Base-by-base conservation (phyloP, 208 protist species). In the Leishmania guyanensis region DNA sequence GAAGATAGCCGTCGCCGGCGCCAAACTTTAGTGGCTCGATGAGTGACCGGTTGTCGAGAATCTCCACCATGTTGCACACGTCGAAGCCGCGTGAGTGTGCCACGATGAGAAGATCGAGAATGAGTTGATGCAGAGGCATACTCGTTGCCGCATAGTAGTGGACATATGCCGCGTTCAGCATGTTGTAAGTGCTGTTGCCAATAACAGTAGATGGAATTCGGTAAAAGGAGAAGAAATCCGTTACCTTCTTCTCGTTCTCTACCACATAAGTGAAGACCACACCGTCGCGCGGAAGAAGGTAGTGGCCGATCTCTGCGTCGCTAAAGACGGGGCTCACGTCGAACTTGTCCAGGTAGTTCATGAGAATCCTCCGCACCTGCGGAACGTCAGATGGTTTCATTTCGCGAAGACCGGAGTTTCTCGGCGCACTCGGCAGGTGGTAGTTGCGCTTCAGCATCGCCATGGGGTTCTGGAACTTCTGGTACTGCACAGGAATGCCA, bases 61-160 rank as follows among this genome's bases (percentile, higher is more conserved):
- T 97, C 73, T 99, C 94, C 5, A 99, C 94, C 75, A 96, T 94
- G 91, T 99, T 99, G 89, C 99, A 99, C 20, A 99, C 99, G 87
- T 99, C 99, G 83, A 98, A 99, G 62, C 94, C 93, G 17, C 88
- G 79, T 46, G 90, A 84, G 58, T 93, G 85, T 1, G 98, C 98
- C 9, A 98, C 43, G 65, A 98, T 96, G 5, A 99, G 91, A 43
- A 96, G 85, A 75, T 99, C 98, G 8, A 83, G 86, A 72, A 99
- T 95, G 12, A 99, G 88, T 33, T 96, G 79, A 14, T 84, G 79
- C 3, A 99, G 33, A 16, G 90, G 72, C 29, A 94, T 86, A 26
- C 79, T 98, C 0, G 76, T 99, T n/a, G 93, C 85, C 0, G 99
- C 94, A 86, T 99, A 99, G 93, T 99, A 99, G 87, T 97, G 99